Base-by-base conservation (phyloP, 331 rosid genomes). In the Malus hybrid region DNA sequence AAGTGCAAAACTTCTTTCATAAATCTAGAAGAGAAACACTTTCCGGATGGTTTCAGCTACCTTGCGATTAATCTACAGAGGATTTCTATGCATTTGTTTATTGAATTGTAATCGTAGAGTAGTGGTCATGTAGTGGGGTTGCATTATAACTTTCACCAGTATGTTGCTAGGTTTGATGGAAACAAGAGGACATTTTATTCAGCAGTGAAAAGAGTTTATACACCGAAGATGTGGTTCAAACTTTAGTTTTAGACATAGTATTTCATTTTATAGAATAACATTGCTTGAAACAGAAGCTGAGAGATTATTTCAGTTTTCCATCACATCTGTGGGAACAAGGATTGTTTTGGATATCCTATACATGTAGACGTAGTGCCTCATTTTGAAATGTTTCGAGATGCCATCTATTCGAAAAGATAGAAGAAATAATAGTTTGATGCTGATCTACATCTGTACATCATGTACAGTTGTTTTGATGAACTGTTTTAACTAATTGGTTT, bases 401-500 rank as follows among this genome's bases (percentile, higher is more conserved):
- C 50, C 3, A 6, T 2, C 52, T 50, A 2, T 70, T 54, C 11
- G 20, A 11, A 32, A 36, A 42, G 54, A 2, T n/a, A 15, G 22
- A 54, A 57, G 12, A 20, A 57, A 20, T 7, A 10, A 57, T n/a
- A 20, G 31, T 20, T 20, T 7, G 33, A 34, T 8, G 60, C 19
- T n/a, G 20, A 33, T 31, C 8, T 10, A 22, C 22, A 22, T 22
- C 22, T 22, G 22, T 22, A 22, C 39, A 20, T 67, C 9, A 22
- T 54, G 32, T 6, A 32, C 4, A 36, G 56, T 33, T 39, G 29
- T 28, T 28, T 61, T 31, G 65, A 62, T 50, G 15, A 63, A 22
- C 27, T 6, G 16, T 50, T 70, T 27, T 60, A 54, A 71, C 34
- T 39, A 39, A 9, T 36, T 61, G 39, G 74, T 82, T 83, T 67